Conservation (phyloP, 495 filamentous ascomycete species). For the Corynascus novoguineensis region DNA sequence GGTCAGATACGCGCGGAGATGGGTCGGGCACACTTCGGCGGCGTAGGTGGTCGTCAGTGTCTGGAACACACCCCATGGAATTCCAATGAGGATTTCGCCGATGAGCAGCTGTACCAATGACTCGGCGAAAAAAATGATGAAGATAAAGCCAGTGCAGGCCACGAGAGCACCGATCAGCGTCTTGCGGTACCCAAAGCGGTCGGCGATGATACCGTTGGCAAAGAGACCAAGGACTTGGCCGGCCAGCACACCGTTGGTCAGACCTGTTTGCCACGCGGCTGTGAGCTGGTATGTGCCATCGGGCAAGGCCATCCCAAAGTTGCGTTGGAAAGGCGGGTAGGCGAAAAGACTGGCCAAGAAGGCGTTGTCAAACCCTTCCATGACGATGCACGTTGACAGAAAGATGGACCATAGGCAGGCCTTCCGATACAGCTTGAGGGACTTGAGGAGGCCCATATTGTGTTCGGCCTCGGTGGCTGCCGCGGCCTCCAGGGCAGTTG, state of each 20-base stretch:
- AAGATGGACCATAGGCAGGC: constrained; percentile 25
- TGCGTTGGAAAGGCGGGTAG: constrained; percentile 47
- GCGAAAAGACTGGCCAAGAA: constrained; percentile 40
- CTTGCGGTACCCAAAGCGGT: constrained; percentile 12
- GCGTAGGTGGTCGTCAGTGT: constrained; percentile 51
- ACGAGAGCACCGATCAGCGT: constrained; percentile 42
- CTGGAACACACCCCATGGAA: constrained; percentile 64
- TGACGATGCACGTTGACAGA: constrained; percentile 32
- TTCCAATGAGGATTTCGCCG: constrained; percentile 64
- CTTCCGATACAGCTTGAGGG: constrained; percentile 16
- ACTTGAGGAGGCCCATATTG: constrained; percentile 21
- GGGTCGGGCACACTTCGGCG: constrained; percentile 53
- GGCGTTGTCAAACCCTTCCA: constrained; percentile 35
- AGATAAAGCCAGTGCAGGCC: constrained; percentile 56
- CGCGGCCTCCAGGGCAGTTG: neutral
- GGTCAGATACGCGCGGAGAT: constrained; percentile 56
- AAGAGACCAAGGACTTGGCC: constrained; percentile 27
- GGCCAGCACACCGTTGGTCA: constrained; percentile 8
- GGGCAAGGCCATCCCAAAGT: constrained; percentile 52
- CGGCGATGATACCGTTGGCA: constrained; percentile 5
- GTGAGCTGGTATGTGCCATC: constrained; percentile 42
- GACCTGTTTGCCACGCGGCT: constrained; percentile 30
- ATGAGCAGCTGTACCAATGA: constrained; percentile 56
- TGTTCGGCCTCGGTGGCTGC: constrained; percentile 5
- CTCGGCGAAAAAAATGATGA: constrained; percentile 57